Evolutionary conservation across 2,329 filamentous ascomycete species (phyloP).

Genomic region (Pezicula rhizophila): DNA sequence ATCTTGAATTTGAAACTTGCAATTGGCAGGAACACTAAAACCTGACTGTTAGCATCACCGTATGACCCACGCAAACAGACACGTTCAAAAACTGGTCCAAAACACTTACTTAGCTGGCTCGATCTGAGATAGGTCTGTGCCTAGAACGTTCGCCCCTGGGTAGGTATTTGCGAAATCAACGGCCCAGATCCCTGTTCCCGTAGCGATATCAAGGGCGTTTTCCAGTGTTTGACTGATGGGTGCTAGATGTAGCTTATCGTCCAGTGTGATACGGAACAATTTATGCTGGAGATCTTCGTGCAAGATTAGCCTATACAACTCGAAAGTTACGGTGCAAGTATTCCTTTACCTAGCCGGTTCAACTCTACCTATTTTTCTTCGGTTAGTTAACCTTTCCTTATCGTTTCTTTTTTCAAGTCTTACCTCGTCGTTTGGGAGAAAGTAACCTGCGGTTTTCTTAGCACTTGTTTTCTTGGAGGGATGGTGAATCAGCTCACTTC

Average conservation of each 20-base stretch:
- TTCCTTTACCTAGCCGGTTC: neutral
- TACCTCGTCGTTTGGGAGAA: conserved; percentile 7
- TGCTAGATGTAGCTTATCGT: conserved; percentile 4
- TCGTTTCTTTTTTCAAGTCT: neutral
- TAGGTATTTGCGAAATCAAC: conserved; percentile 28
- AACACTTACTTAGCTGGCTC: conserved; percentile 48
- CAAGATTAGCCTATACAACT: neutral
- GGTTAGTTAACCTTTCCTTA: neutral
- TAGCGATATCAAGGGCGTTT: conserved; percentile 26
- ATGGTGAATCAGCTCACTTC: conserved; percentile 1
- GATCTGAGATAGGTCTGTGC: conserved; percentile 53
- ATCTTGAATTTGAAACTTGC: conserved; percentile 43
- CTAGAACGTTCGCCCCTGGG: conserved; percentile 49
- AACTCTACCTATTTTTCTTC: neutral
- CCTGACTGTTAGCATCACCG: too few species aligned
- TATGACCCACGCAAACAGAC: too few species aligned
- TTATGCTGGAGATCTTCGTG: conserved; percentile 4
- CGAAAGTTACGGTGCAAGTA: neutral
- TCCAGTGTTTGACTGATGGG: conserved; percentile 17
- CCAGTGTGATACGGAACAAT: conserved; percentile 1
- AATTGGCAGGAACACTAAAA: too few species aligned
- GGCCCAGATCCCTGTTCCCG: conserved; percentile 6
- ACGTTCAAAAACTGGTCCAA: too few species aligned
- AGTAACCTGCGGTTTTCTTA: neutral
- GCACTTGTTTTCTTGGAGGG: too few species aligned